Conservation (phyloP, 306 rosid species). For the Bauhinia variegata region DNA sequence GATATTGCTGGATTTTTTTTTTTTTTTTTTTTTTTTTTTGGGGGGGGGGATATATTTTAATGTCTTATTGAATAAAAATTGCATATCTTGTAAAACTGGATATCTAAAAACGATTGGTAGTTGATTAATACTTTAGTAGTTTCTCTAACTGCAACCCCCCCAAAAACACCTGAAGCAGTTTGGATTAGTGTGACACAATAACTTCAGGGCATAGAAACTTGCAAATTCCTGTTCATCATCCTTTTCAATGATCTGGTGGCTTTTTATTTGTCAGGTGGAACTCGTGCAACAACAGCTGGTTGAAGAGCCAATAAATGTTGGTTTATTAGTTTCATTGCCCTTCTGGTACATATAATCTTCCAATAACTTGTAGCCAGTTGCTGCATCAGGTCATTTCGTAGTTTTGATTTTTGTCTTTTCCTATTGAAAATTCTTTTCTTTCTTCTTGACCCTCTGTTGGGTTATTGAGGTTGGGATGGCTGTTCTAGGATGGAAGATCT, state of each 20-base stretch:
- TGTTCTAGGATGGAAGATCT: constrained; percentile 22
- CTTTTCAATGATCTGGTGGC: constrained; percentile 35
- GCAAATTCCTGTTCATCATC: constrained; percentile 22
- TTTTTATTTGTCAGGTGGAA: constrained; percentile 52
- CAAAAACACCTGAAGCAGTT: constrained; percentile 11
- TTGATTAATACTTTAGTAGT: too few species aligned
- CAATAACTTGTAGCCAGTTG: constrained; percentile 55
- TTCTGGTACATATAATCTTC: constrained; percentile 45
- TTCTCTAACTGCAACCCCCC: not conserved
- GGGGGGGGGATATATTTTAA: not conserved
- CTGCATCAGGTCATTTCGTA: constrained; percentile 49
- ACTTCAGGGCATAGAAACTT: constrained; percentile 7
- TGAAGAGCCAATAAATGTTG: constrained; percentile 43
- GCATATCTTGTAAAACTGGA: not conserved
- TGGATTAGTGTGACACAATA: constrained; percentile 11
- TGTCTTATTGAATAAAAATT: not conserved
- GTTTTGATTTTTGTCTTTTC: not conserved
- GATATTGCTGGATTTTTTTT: not conserved
- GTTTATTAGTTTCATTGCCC: constrained; percentile 23
- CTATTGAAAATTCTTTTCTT: constrained; percentile 10
- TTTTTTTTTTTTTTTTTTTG: too few species aligned
- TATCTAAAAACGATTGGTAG: too few species aligned
- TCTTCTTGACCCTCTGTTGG: constrained; percentile 46
- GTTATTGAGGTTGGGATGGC: constrained; percentile 34
- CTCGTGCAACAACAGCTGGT: constrained; percentile 53